Percentiles rank a stretch among this genome's conserved stretches.
Conservation (phyloP, 495 filamentous ascomycete genomes). For the Lasiosphaeria miniovina region DNA sequence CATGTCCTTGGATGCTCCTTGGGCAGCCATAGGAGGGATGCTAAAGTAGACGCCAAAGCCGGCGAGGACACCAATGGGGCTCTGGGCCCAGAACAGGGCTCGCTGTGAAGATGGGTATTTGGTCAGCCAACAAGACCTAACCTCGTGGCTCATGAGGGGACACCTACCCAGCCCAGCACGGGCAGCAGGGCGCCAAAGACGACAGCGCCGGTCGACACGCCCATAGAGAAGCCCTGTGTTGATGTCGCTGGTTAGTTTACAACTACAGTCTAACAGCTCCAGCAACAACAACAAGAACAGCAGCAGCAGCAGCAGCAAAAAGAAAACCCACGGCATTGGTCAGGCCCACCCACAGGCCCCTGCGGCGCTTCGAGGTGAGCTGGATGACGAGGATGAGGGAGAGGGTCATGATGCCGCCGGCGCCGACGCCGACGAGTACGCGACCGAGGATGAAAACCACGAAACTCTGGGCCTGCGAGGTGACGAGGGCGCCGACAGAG, state of each 20-base stretch:
- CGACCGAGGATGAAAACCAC: constrained; percentile 63
- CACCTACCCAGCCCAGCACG: constrained; percentile 64
- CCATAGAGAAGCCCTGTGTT: constrained; percentile 57
- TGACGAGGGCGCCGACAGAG: constrained; percentile 59
- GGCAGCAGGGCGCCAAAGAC: constrained; percentile 62
- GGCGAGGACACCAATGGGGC: constrained; percentile 53
- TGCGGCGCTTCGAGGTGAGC: constrained; percentile 56
- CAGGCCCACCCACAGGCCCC: constrained; percentile 68
- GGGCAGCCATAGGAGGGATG: constrained; percentile 47
- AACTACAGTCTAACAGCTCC: neutral
- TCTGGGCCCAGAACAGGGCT: constrained; percentile 65
- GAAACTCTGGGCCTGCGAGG: constrained; percentile 54
- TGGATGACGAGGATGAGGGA: constrained; percentile 68
- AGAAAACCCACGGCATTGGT: constrained; percentile 35
- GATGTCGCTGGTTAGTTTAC: no score
- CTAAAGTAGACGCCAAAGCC: constrained; percentile 58
- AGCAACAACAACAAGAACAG: no score
- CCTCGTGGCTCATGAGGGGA: neutral
- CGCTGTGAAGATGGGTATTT: constrained; percentile 41
- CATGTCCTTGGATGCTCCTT: constrained; percentile 23
- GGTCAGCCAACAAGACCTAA: neutral
- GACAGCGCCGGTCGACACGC: constrained; percentile 67
- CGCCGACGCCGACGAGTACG: constrained; percentile 60
- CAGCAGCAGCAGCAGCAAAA: neutral
- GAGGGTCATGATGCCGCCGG: constrained; percentile 63